Percentiles rank a stretch among this genome's conserved stretches.
phyloP scores from a whole-genome alignment of 2,329 filamentous ascomycete genomes.

The Aspergillus caelatus region DNA sequence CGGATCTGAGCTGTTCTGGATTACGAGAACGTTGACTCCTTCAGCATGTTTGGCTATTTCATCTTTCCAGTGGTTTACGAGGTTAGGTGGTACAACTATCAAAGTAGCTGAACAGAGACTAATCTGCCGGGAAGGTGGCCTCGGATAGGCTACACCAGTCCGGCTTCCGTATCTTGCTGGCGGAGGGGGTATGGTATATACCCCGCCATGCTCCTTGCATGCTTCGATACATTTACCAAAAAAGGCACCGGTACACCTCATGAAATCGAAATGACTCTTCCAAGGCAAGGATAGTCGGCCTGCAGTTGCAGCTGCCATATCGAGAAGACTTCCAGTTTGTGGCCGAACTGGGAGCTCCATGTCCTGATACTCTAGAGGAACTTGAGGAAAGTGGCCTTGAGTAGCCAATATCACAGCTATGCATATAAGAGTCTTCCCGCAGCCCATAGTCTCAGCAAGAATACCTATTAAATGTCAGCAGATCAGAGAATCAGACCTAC shows the following conservation, averaged over 20 bases:
- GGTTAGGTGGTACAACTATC: conserved; percentile 79
- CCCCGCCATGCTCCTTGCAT: conserved; percentile 61
- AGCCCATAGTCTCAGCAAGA: conserved; percentile 54
- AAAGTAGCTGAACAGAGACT: conserved; percentile 71
- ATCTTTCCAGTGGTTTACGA: conserved; percentile 79
- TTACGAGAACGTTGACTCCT: conserved; percentile 65
- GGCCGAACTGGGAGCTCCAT: conserved; percentile 45
- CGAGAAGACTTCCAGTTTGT: conserved; percentile 64
- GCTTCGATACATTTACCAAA: conserved; percentile 59
- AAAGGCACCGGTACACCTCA: conserved; percentile 52
- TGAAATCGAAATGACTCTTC: conserved; percentile 63
- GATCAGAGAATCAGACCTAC: background rate
- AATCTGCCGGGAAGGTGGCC: conserved; percentile 50
- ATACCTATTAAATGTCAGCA: conserved; percentile 34
- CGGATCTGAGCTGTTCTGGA: conserved; percentile 55
- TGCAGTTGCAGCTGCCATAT: conserved; percentile 74
- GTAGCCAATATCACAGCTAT: conserved; percentile 77
- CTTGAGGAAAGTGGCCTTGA: conserved; percentile 65
- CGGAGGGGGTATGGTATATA: conserved; percentile 60
- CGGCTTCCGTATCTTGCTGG: conserved; percentile 42
- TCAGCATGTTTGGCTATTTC: conserved; percentile 79
- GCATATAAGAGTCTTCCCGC: conserved; percentile 87
- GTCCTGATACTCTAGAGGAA: conserved; percentile 64
- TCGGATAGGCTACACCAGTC: conserved; percentile 46
- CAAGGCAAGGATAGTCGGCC: conserved; percentile 72